Evolutionary conservation across 1,284 basidiomycete species (phyloP).

Genomic region (Moesziomyces globuligerus): DNA sequence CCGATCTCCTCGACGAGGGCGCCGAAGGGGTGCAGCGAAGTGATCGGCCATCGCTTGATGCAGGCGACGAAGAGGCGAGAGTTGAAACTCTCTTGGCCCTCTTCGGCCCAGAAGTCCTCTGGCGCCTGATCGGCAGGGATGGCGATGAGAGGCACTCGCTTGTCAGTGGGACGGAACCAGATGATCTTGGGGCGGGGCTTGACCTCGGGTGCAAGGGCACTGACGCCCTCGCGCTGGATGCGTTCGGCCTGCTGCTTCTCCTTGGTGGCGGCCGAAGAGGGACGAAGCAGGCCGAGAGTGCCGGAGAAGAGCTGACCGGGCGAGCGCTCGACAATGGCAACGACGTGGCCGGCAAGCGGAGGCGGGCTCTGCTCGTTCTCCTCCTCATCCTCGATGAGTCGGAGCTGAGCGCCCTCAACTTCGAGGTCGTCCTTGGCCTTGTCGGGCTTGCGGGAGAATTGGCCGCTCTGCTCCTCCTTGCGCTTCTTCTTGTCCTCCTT

Average conservation of each 20-base stretch:
- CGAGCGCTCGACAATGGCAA: constrained; percentile 97
- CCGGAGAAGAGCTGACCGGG: constrained; percentile 98
- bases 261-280: constrained; percentile 96
- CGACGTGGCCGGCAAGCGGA: constrained; percentile 85
- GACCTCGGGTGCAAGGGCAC: constrained; percentile 77
- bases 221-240: constrained; percentile 87
- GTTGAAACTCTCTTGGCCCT: constrained; percentile 79
- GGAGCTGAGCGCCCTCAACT: constrained; percentile 96
- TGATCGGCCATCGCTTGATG: constrained; percentile 89
- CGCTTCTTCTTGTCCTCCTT: constrained; percentile 88
- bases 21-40: constrained; percentile 97
- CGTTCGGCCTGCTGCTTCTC: constrained; percentile 99
- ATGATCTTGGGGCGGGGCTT: constrained; percentile 90
- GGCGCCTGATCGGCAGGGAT: constrained; percentile 98
- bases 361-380: constrained; percentile 79
- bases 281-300: constrained; percentile 91
- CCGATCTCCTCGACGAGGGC: constrained; percentile 97
- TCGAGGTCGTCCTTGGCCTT: constrained; percentile 99
- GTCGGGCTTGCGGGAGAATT: constrained; percentile 84
- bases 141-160: constrained; percentile 97
- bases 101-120: constrained; percentile 91
- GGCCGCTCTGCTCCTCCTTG: constrained; percentile 97
- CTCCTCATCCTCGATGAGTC: constrained; percentile 91
- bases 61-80: constrained; percentile 95
- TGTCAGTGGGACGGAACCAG: constrained; percentile 99